phyloP scores from a whole-genome alignment of 306 rosid species.

The Inga oerstediana region DNA sequence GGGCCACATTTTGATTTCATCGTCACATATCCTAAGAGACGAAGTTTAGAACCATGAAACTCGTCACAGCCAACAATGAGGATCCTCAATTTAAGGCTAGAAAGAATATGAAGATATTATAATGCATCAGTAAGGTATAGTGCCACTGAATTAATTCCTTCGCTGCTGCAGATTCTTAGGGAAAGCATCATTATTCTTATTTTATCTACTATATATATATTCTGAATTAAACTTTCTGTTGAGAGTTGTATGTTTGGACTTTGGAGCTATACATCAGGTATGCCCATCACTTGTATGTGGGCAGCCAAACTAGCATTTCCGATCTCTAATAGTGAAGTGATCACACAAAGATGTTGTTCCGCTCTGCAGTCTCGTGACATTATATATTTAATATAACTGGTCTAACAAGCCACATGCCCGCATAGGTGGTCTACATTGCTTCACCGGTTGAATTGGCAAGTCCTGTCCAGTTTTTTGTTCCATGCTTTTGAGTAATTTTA shows the following conservation, averaged over 20 bases:
- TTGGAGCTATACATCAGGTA: too few relatives aligned
- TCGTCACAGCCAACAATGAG: slow-evolving; percentile 23
- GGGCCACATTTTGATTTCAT: slow-evolving; percentile 17
- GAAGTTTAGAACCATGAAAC: slow-evolving; percentile 9
- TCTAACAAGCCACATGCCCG: too few relatives aligned
- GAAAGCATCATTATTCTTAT: slow-evolving; percentile 25
- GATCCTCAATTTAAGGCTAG: slow-evolving; percentile 13
- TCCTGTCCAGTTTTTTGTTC: too few relatives aligned
- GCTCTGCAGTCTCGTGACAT: too few relatives aligned
- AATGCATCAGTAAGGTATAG: slow-evolving; percentile 26
- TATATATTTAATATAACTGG: too few relatives aligned
- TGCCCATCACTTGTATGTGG: too few relatives aligned
- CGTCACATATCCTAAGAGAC: background rate
- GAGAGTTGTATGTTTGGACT: background rate
- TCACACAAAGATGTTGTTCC: too few relatives aligned
- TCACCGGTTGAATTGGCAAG: too few relatives aligned
- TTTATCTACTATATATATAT: background rate
- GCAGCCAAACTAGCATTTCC: too few relatives aligned
- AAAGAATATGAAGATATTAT: slow-evolving; percentile 36
- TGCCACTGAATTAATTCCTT: slow-evolving; percentile 38
- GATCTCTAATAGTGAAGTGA: too few relatives aligned
- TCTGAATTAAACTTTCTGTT: background rate
- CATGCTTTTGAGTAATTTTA: too few relatives aligned
- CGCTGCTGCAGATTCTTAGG: slow-evolving; percentile 35
- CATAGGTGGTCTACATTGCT: too few relatives aligned